Conservation (phyloP, 1,139 yeast genomes). For the Blastobotrys illinoisensis region DNA sequence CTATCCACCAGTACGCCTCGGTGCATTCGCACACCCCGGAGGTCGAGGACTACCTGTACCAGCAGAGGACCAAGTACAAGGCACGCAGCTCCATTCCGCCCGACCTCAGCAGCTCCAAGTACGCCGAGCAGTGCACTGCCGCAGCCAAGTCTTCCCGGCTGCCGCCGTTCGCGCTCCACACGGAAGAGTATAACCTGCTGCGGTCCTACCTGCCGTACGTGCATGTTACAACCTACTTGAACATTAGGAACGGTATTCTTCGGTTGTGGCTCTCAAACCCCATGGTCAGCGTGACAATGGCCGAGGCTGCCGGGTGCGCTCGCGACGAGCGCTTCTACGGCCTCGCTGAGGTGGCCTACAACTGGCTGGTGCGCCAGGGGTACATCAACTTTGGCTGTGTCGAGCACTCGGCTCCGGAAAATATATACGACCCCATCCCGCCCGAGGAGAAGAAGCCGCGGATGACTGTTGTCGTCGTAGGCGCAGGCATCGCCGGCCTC, state of each 20-base stretch:
- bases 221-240: conserved; percentile 40
- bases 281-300: conserved; percentile 36
- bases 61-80: conserved; percentile 31
- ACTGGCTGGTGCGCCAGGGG: conserved; percentile 39
- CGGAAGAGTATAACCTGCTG: conserved; percentile 35
- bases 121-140: conserved; percentile 38
- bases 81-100: conserved; percentile 38
- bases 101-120: conserved; percentile 33
- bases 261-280: conserved; percentile 43
- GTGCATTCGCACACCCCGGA: conserved; percentile 12
- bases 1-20: conserved; percentile 7
- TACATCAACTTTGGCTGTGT: conserved; percentile 42
- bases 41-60: conserved; percentile 16
- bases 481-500: conserved; percentile 42
- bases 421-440: conserved; percentile 15
- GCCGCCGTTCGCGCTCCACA: conserved; percentile 34
- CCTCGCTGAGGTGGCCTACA: conserved; percentile 40
- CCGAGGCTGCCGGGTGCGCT: conserved; percentile 42
- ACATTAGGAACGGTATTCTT: conserved; percentile 39
- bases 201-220: conserved; percentile 32
- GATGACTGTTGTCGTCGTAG: conserved; percentile 36
- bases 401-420: conserved; percentile 26
- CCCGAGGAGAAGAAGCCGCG: conserved; percentile 32
- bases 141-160: conserved; percentile 40
- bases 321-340: conserved; percentile 37